Conservation (phyloP, 2,329 filamentous ascomycete species). For the Trichoderma citrinoviride region DNA sequence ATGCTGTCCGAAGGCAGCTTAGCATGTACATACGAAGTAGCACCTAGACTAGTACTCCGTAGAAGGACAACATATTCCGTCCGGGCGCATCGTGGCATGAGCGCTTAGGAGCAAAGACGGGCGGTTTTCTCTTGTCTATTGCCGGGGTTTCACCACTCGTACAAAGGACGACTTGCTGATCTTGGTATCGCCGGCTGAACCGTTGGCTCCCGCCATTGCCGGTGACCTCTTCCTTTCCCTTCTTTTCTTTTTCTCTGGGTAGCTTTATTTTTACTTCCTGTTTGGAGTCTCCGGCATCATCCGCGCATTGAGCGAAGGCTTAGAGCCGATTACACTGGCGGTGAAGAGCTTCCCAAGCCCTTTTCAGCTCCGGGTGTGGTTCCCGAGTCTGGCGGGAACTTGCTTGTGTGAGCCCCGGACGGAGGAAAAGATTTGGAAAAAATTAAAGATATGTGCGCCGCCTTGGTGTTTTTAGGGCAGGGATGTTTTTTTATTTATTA, state of each 20-base stretch:
- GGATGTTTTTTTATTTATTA: neutral
- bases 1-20: neutral
- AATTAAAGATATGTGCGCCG: neutral
- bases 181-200: neutral
- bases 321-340: conserved; percentile 20
- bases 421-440: neutral
- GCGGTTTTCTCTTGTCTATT: neutral
- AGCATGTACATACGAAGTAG: neutral
- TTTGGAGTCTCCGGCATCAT: neutral
- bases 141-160: neutral
- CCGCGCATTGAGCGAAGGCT: conserved; percentile 1
- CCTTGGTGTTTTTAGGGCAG: neutral
- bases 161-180: neutral
- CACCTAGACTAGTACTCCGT: too few relatives aligned
- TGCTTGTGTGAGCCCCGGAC: conserved; percentile 42
- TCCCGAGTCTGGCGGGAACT: conserved; percentile 10
- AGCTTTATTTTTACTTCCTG: neutral
- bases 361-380: conserved; percentile 10
- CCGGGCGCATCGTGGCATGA: conserved; percentile 5
- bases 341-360: conserved; percentile 19
- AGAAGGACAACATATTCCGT: neutral
- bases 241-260: neutral
- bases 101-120: neutral
- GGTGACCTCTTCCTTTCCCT: neutral
- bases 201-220: conserved; percentile 14